Conservation (phyloP, 345 rosid species). For the Citrus cavaleriei region DNA sequence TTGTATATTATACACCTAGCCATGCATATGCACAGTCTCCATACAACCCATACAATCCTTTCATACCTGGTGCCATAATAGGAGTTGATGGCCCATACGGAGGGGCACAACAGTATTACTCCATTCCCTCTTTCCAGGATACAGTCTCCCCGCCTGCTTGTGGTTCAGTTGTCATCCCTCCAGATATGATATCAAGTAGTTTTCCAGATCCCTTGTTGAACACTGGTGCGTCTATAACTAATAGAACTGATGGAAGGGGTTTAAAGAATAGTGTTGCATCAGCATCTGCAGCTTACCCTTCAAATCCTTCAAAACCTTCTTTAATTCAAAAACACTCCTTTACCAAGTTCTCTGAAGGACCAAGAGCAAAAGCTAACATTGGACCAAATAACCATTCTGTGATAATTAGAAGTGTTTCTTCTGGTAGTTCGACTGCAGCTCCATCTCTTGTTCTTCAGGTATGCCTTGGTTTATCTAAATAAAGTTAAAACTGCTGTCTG, state of each 20-base stretch:
- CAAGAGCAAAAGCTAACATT: slow-evolving; percentile 34
- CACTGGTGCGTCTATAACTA: slow-evolving; percentile 32
- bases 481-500: neutral
- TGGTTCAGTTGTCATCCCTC: slow-evolving; percentile 51
- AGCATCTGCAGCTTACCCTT: slow-evolving; percentile 40
- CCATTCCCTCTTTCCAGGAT: slow-evolving; percentile 59
- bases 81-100: slow-evolving; percentile 59
- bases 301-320: slow-evolving; percentile 42
- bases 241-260: slow-evolving; percentile 47
- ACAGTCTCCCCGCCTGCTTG: slow-evolving; percentile 54
- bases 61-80: slow-evolving; percentile 76
- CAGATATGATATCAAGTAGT: slow-evolving; percentile 39
- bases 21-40: slow-evolving; percentile 86
- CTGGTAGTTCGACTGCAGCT: slow-evolving; percentile 34
- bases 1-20: slow-evolving; percentile 74
- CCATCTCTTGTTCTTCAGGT: slow-evolving; percentile 53
- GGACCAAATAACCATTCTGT: slow-evolving; percentile 47
- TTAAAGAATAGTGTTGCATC: slow-evolving; percentile 40
- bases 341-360: slow-evolving; percentile 37
- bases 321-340: slow-evolving; percentile 39
- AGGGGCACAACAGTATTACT: slow-evolving; percentile 66
- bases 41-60: slow-evolving; percentile 89
- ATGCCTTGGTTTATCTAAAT: neutral
- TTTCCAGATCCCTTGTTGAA: slow-evolving; percentile 45
- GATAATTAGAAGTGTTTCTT: slow-evolving; percentile 33